Evolutionary conservation across 495 filamentous ascomycete genomes (phyloP), one percentile per base, ranked within the genome.

Genomic region (Aeminium ludgeri): DNA sequence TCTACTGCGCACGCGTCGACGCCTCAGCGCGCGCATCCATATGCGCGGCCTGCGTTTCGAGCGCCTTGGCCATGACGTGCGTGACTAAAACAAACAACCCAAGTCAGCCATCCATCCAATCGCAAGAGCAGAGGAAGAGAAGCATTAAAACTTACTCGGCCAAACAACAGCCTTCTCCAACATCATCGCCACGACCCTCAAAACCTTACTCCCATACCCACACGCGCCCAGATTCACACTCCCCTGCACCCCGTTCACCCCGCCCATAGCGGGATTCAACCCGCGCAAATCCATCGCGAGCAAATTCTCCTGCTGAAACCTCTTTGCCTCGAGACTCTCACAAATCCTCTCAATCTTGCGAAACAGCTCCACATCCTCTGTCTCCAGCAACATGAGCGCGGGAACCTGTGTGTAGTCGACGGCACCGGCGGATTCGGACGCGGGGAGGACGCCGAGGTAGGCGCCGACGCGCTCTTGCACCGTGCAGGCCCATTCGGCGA

Each of bases 401-500:
- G 83, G 80, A 2, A 87, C 79, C 37, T 82, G 75, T 1, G 65
- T 66, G 33, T 81, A 65, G 53, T 94, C 82, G 35, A 84, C 70
- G 2, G 81, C 69, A 35, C 92, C 83, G n/a, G n/a, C n/a, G n/a
- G n/a, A n/a, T n/a, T n/a, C n/a, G n/a, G n/a, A n/a, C 33, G 74
- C 77, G 19, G 89, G 86, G 13, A 97, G 69, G 6, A 94, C 71
- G 2, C 89, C 89, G 6, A 95, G 60, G 52, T 83, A 91, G 2
- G 77, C 73, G 0, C 87, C 91, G 35, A 95, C 82, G 8, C 89
- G 80, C 57, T 95, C 86, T 58, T 97, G 89, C 8, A 97, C 78
- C 0, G 87, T 93, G 11, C 81, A 80, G 31, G 91, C 73, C 89
- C 89, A 97, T 59, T 97, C 89, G 1, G 89, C 87, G 18, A 97